Percentiles rank a stretch among this genome's conserved stretches.
Conservation (phyloP, 192 early-diverging fungal genomes). For the Linnemannia schmuckeri region DNA sequence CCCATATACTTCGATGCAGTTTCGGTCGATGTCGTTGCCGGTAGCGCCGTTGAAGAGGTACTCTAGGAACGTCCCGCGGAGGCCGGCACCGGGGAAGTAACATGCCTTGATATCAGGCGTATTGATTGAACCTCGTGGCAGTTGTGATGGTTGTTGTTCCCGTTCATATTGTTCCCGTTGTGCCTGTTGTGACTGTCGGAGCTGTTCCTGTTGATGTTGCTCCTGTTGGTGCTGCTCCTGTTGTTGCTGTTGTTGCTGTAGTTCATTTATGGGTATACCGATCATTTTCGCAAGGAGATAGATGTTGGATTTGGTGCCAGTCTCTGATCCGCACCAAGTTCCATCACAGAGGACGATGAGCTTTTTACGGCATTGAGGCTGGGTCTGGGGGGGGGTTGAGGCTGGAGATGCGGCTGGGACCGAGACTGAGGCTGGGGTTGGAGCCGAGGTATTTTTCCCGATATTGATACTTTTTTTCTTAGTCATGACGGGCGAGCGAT, state of each 20-base stretch:
- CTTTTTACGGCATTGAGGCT: neutral
- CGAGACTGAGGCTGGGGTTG: too few species aligned
- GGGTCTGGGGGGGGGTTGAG: too few species aligned
- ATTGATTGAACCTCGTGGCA: too few species aligned
- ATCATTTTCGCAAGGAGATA: conserved; percentile 25
- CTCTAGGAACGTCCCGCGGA: conserved; percentile 13
- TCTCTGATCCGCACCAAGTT: conserved; percentile 28
- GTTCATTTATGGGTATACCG: neutral
- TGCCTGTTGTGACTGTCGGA: neutral
- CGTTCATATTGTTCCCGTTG: too few species aligned
- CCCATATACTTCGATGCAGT: conserved; percentile 14
- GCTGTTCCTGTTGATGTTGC: neutral
- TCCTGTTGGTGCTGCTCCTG: neutral
- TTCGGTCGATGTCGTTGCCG: neutral
- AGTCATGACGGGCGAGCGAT: too few species aligned
- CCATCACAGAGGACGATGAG: conserved; percentile 27
- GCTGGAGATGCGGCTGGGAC: too few species aligned
- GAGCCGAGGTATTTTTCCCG: too few species aligned
- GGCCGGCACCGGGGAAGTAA: conserved; percentile 15
- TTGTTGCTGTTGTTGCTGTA: neutral
- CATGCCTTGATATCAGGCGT: neutral
- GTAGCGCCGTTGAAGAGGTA: conserved; percentile 12
- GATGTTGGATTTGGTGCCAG: conserved; percentile 22
- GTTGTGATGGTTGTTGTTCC: neutral
- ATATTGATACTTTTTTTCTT: too few species aligned